Evolutionary conservation across 768 basidiomycete genomes (phyloP).

Genomic region (Chalciporus chontae): DNA sequence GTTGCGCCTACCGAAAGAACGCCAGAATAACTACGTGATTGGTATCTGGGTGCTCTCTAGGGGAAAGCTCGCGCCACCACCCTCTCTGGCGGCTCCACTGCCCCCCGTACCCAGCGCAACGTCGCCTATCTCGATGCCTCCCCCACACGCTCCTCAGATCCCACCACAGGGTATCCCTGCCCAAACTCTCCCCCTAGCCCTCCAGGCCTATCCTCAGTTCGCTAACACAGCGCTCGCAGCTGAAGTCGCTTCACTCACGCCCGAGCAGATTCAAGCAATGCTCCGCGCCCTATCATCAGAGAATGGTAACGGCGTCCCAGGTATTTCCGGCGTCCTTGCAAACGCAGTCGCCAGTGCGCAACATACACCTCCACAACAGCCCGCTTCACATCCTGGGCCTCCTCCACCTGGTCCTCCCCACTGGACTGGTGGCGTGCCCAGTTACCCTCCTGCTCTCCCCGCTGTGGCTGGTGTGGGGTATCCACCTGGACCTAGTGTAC

Average conservation of each 20-base stretch:
- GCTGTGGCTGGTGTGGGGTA: slow-evolving; percentile 1
- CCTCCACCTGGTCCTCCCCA: slow-evolving; percentile 18
- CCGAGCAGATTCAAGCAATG: slow-evolving; percentile 71
- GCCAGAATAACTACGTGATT: slow-evolving; percentile 65
- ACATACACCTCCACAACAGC: neutral
- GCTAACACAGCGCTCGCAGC: slow-evolving; percentile 57
- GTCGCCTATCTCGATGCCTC: neutral
- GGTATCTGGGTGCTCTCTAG: slow-evolving; percentile 85
- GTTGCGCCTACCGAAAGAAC: slow-evolving; percentile 59
- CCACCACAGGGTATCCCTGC: slow-evolving; percentile 11
- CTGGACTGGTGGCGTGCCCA: slow-evolving; percentile 23
- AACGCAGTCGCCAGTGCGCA: slow-evolving; percentile 23
- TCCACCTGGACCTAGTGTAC: neutral
- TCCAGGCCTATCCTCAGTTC: slow-evolving; percentile 33
- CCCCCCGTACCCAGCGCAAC: slow-evolving; percentile 2
- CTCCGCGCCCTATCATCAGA: slow-evolving; percentile 52
- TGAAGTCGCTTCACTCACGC: slow-evolving; percentile 70
- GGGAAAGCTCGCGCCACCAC: slow-evolving; percentile 62
- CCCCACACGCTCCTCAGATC: slow-evolving; percentile 14
- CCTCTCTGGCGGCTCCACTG: slow-evolving; percentile 21
- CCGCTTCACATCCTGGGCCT: neutral
- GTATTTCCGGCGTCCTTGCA: slow-evolving; percentile 29
- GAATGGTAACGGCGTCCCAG: slow-evolving; percentile 30
- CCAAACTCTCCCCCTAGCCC: slow-evolving; percentile 22
- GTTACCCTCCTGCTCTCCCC: slow-evolving; percentile 6